phyloP scores from a whole-genome alignment of 768 basidiomycete species.

The Glaciozyma antarctica region DNA sequence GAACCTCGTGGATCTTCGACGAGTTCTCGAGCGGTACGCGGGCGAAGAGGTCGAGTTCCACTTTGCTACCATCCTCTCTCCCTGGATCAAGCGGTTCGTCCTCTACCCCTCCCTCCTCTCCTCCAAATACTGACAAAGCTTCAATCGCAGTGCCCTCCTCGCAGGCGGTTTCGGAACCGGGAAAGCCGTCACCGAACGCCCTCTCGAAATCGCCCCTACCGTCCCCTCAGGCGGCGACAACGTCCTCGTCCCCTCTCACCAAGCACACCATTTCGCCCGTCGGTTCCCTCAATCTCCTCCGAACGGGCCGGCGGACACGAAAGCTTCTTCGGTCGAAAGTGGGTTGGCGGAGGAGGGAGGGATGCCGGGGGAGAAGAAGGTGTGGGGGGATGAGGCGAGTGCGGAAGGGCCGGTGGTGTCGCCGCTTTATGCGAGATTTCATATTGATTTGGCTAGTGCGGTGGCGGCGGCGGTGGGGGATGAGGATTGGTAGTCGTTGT shows the following conservation, averaged over 20 bases:
- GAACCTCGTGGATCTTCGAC: conserved; percentile 77
- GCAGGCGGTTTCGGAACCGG: conserved; percentile 86
- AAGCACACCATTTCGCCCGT: conserved; percentile 11
- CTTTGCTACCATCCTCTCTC: conserved; percentile 81
- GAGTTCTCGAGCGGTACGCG: conserved; percentile 78
- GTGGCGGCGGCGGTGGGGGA: conserved; percentile 51
- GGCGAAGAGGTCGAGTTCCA: conserved; percentile 61
- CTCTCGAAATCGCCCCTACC: conserved; percentile 64
- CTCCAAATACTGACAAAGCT: background rate
- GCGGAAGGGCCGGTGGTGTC: conserved; percentile 18
- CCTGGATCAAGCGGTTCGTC: conserved; percentile 63
- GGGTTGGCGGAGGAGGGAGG: background rate
- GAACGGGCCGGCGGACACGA: conserved; percentile 11
- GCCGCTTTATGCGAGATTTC: conserved; percentile 50
- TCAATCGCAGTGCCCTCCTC: conserved; percentile 52
- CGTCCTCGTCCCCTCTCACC: conserved; percentile 12
- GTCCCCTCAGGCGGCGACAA: conserved; percentile 44
- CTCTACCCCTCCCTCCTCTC: background rate
- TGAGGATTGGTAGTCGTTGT: conserved; percentile 21
- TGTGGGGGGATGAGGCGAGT: background rate
- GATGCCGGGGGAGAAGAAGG: no score
- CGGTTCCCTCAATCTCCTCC: conserved; percentile 17
- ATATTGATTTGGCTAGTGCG: conserved; percentile 68
- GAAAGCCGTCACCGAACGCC: conserved; percentile 38
- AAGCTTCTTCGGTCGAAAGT: background rate